phyloP scores from a whole-genome alignment of 257 asterid genomes.

The Scutellaria minor region DNA sequence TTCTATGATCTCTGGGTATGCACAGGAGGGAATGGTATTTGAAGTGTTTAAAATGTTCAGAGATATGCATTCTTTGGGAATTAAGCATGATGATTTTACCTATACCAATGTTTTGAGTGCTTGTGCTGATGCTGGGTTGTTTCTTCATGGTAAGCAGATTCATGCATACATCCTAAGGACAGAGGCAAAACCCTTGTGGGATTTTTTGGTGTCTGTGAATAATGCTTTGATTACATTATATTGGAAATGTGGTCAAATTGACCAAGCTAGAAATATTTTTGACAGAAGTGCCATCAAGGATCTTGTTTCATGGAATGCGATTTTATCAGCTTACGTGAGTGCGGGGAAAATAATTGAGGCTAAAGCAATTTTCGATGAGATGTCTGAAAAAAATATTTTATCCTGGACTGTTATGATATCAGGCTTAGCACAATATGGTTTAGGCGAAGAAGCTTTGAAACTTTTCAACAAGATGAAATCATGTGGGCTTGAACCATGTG shows the following conservation, averaged over 20 bases:
- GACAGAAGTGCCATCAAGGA: conserved; percentile 53
- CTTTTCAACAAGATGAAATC: conserved; percentile 65
- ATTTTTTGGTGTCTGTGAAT: conserved; percentile 55
- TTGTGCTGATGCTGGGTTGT: conserved; percentile 60
- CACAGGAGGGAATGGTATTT: conserved; percentile 56
- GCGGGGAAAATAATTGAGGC: conserved; percentile 56
- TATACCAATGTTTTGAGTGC: conserved; percentile 65
- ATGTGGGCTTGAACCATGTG: conserved; percentile 62
- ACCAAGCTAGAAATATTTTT: conserved; percentile 57
- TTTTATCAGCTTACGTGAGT: conserved; percentile 65
- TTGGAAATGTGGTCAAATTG: conserved; percentile 62
- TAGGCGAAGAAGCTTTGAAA: conserved; percentile 68
- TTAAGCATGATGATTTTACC: conserved; percentile 62
- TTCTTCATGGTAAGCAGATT: conserved; percentile 68
- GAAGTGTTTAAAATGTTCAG: conserved; percentile 61
- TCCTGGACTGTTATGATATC: conserved; percentile 76
- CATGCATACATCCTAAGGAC: conserved; percentile 63
- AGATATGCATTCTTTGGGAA: conserved; percentile 56
- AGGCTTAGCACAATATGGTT: conserved; percentile 67
- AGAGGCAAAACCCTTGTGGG: conserved; percentile 43
- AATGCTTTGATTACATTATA: conserved; percentile 68
- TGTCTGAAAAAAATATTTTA: conserved; percentile 50
- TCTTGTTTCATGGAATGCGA: conserved; percentile 70
- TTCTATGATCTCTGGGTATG: conserved; percentile 79
- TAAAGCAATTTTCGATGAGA: conserved; percentile 51